A percentile compares a stretch with the other conserved stretches of the same genome.
Conservation (phyloP, 768 basidiomycete species). For the Boletellus ananiceps region DNA sequence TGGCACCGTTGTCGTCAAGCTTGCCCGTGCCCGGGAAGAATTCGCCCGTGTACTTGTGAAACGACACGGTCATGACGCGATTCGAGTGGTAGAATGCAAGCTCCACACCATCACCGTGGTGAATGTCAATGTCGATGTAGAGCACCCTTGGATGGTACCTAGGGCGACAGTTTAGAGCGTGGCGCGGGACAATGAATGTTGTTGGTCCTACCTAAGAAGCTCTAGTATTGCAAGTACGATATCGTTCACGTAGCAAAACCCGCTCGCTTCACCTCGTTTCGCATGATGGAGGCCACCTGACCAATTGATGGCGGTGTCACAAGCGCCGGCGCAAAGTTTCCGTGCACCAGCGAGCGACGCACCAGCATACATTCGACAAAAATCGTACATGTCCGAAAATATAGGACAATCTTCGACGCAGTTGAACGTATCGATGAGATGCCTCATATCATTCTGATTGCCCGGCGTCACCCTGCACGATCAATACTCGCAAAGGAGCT, state of each 20-base stretch:
- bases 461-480: constrained; percentile 77
- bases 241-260: constrained; percentile 98
- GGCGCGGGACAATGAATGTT: not conserved
- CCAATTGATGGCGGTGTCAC: constrained; percentile 99
- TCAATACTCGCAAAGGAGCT: not conserved
- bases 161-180: not conserved
- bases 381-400: constrained; percentile 92
- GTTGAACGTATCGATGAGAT: constrained; percentile 82
- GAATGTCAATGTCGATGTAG: constrained; percentile 99
- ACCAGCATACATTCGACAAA: constrained; percentile 91
- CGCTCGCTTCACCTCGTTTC: constrained; percentile 95
- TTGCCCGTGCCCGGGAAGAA: constrained; percentile 99
- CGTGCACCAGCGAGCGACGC: constrained; percentile 87
- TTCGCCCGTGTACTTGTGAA: constrained; percentile 98
- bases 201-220: constrained; percentile 61
- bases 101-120: constrained; percentile 98
- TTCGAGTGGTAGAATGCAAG: constrained; percentile 97
- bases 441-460: constrained; percentile 61
- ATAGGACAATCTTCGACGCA: constrained; percentile 97
- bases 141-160: constrained; percentile 92
- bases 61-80: constrained; percentile 97
- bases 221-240: constrained; percentile 94
- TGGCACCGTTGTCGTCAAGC: constrained; percentile 85
- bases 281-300: constrained; percentile 98
- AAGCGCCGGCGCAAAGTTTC: constrained; percentile 76